Base-by-base conservation (phyloP, 2,329 filamentous ascomycete species). In the Epichloe elymi region DNA sequence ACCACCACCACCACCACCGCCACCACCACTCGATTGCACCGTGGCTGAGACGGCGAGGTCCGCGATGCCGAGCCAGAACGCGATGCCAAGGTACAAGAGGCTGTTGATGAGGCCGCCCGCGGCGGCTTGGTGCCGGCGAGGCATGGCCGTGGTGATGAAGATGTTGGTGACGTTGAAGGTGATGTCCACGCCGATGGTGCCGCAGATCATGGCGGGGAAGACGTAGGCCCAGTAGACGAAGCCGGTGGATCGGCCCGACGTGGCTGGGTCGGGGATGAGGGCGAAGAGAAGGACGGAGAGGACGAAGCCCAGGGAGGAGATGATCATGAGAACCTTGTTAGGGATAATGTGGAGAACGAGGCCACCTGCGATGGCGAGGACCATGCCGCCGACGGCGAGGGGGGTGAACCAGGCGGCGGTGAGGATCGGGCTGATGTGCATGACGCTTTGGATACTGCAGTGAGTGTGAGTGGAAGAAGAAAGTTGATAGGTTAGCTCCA, bases 91-190 rank as follows among this genome's bases (percentile, higher is more conserved):
- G 59, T 87, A 85, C 33, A 88, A 62, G 2, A 88, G 66, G 46
- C 78, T 81, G 66, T 86, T 88, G 59, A 86, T 81, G 44, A 89
- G 64, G 0, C 80, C 85, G 1, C 85, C 84, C 0, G 85, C 86
- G 0, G 88, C 70, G 0, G 84, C 85, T 62, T 91, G 86, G 47
- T 80, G 73, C 12, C 76, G 73, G 4, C 72, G 71, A 0, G 85
- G 83, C 55, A 89, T 70, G 14, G 76, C 78, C 0, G 85, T 88
- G 0, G 85, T 88, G 63, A 88, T 85, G 65, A 86, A 90, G 53
- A 90, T 77, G 59, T 85, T 89, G 17, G 82, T 78, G 1, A 89
- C 76, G 60, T 84, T 88, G 67, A 83, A 89, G 6, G 80, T 80
- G 50, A 89, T 80, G 60, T 91, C 86, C 53, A 89, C 80, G 17